Base-by-base conservation (phyloP, 164 flowering plant species). In the Vitis rotundifolia region DNA sequence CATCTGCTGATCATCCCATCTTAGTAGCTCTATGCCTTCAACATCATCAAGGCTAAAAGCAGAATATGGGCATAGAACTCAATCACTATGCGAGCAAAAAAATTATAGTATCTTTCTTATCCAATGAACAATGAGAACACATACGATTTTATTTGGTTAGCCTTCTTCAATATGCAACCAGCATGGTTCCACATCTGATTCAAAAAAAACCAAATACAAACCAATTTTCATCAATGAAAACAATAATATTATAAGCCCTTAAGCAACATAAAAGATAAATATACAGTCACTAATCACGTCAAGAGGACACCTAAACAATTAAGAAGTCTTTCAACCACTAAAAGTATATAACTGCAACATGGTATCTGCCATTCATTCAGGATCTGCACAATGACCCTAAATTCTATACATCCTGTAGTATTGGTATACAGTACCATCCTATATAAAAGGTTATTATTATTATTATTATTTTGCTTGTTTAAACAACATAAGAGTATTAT, bases 1-100 rank as follows among this genome's bases (percentile, higher is more conserved):
- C 76, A 81, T 89, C 72, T 92, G 88, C 67, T 93, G 98, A 80
- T 96, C 98, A 75, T 96, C 97, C 98, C 98, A 96, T 54, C 99
- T 89, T 59, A 96, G 90, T 18, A 68, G 74, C 75, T 93, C 96
- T 51, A 96, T 61, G 71, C 97, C 97, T 80, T 91, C 99, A 76
- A 96, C 94, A 77, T 92, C 98, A 73, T 88, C 98, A 73, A 75
- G 52, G 16, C 98, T 95, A 76, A 68, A 72, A 62, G 50, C 70
- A 61, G 26, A 73, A 55, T 3, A 63, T 44, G 22, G 53, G 65
- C 28, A 51, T 22, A 52, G 53, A 31, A 47, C 57, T 70, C 61
- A 69, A 53, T 61, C 50, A 57, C 44, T 7, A 61, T 37, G 28
- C 12, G 18, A 64, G 48, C 29, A 50, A n/a, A 22, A 64, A 67